Evolutionary conservation across 2,329 filamentous ascomycete genomes (phyloP).

Genomic region (Fusarium nodosum): DNA sequence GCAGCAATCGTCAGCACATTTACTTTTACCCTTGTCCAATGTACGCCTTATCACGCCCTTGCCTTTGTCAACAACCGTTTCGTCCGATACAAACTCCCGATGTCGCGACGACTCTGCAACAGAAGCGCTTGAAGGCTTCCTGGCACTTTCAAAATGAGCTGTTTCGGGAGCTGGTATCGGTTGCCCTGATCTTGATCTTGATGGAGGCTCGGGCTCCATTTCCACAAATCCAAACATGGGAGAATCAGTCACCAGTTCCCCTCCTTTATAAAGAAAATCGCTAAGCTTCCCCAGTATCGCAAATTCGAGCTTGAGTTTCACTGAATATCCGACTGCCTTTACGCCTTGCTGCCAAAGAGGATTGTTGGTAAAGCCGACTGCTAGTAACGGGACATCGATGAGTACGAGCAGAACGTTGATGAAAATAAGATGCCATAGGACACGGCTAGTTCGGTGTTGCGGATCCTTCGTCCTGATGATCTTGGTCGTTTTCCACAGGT

Average conservation of each 20-base stretch:
- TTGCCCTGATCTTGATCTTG: constrained; percentile 4
- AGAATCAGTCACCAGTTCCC: constrained; percentile 25
- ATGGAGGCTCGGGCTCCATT: constrained; percentile 30
- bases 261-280: constrained; percentile 51
- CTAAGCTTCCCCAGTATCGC: constrained; percentile 54
- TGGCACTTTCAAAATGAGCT: constrained; percentile 12
- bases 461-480: constrained; percentile 27
- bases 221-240: constrained; percentile 39
- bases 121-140: constrained; percentile 23
- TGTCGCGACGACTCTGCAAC: constrained; percentile 13
- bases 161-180: constrained; percentile 1
- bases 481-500: constrained; percentile 33
- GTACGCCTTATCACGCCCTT: constrained; percentile 20
- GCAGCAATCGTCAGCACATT: constrained; percentile 15
- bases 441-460: constrained; percentile 24
- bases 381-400: constrained; percentile 58
- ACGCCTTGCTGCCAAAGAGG: constrained; percentile 53
- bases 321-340: constrained; percentile 54
- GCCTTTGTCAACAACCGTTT: constrained; percentile 1
- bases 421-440: constrained; percentile 43
- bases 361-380: constrained; percentile 51
- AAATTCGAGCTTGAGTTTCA: constrained; percentile 57
- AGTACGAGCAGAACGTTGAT: constrained; percentile 60
- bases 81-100: constrained; percentile 6
- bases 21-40: constrained; percentile 23